A percentile compares a stretch with the other conserved stretches of the same genome.
Evolutionary conservation across 805 yeast species (phyloP).

Genomic region (Starmera caribaea): DNA sequence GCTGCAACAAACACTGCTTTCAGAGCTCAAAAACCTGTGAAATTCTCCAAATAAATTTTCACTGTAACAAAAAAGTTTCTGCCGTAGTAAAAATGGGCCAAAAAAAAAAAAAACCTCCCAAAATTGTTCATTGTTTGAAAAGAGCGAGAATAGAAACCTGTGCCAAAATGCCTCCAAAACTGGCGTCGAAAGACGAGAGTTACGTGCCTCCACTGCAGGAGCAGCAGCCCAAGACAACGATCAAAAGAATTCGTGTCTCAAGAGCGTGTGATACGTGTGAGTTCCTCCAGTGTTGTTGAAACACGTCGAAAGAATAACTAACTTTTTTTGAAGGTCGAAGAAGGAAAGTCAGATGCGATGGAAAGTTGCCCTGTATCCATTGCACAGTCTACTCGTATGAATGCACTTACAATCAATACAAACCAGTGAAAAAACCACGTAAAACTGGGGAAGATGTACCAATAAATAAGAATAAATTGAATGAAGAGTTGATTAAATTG

Average conservation of each 20-base stretch:
- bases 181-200: too few species aligned
- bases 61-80: too few species aligned
- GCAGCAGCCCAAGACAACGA: too few species aligned
- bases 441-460: constrained; percentile 22
- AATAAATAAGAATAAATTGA: constrained; percentile 24
- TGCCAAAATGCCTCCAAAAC: too few species aligned
- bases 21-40: constrained; percentile 9
- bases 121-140: too few species aligned
- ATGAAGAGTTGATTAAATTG: constrained; percentile 2
- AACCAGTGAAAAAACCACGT: constrained; percentile 33
- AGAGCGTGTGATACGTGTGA: too few species aligned
- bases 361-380: constrained; percentile 69
- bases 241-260: too few species aligned
- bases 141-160: too few species aligned
- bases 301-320: background rate
- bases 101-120: too few species aligned
- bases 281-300: too few species aligned
- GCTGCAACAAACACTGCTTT: constrained; percentile 8
- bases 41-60: background rate
- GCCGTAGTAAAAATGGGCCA: too few species aligned
- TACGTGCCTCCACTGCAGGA: too few species aligned
- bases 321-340: constrained; percentile 10
- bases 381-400: constrained; percentile 78
- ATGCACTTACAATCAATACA: constrained; percentile 80
- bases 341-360: constrained; percentile 72